These are phyloP conservation scores for Amanita fuliginea DNA, from an alignment of 768 basidiomycete species.

Conservation along the genomic window DNA sequence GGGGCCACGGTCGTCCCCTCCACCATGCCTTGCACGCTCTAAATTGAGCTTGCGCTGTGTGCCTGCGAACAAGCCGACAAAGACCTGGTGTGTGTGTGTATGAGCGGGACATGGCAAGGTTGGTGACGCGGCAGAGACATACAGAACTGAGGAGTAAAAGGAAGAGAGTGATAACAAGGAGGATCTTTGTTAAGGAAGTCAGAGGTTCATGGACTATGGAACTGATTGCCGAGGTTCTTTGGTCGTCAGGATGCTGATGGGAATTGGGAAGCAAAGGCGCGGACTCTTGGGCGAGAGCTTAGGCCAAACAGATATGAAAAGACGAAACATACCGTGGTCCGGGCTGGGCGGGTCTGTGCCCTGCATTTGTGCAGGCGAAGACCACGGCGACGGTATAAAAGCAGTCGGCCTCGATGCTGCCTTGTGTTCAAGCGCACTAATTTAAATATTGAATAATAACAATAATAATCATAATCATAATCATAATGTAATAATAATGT, in stretches of 20 bases:
- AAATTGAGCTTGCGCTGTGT: slow-evolving; percentile 65
- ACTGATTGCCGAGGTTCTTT: slow-evolving; percentile 21
- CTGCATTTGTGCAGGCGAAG: slow-evolving; percentile 29
- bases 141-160: slow-evolving; percentile 72
- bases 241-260: slow-evolving; percentile 20
- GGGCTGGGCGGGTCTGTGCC: slow-evolving; percentile 43
- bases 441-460: too few relatives aligned
- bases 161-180: slow-evolving; percentile 63
- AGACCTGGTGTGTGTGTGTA: slow-evolving; percentile 34
- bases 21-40: slow-evolving; percentile 27
- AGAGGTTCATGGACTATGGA: slow-evolving; percentile 64
- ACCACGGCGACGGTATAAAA: slow-evolving; percentile 4
- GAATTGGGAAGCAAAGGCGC: slow-evolving; percentile 50
- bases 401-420: slow-evolving; percentile 9
- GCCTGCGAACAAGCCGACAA: slow-evolving; percentile 90
- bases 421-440: neutral
- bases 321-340: slow-evolving; percentile 38
- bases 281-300: slow-evolving; percentile 34
- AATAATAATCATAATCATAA: too few relatives aligned
- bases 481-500: too few relatives aligned
- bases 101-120: neutral
- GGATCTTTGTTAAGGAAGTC: slow-evolving; percentile 73
- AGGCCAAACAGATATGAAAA: slow-evolving; percentile 5
- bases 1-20: slow-evolving; percentile 13
- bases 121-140: slow-evolving; percentile 9